These are phyloP conservation scores for Cystobasidiaceae sp. DNA, from an alignment of 1,284 basidiomycete species.

Conservation along the genomic window DNA sequence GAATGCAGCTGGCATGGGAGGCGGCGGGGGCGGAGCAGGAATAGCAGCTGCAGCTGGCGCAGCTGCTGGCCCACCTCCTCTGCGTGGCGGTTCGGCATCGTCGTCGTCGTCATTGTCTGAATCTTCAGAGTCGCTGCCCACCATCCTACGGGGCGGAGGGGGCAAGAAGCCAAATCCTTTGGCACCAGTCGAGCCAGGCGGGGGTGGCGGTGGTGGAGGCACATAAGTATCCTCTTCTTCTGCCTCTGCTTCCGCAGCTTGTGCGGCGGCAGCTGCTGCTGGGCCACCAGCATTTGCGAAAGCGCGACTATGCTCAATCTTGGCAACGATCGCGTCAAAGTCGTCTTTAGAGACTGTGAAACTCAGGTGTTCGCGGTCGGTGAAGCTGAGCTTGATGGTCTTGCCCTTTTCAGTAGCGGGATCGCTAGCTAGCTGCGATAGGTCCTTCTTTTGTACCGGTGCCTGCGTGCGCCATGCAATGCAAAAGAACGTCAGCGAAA, in stretches of 20 bases:
- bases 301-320: slow-evolving; percentile 56
- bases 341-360: slow-evolving; percentile 76
- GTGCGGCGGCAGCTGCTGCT: too few species aligned
- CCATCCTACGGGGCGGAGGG: slow-evolving; percentile 24
- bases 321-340: slow-evolving; percentile 71
- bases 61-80: slow-evolving; percentile 14
- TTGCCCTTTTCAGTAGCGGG: slow-evolving; percentile 71
- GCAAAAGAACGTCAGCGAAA: too few species aligned
- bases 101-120: slow-evolving; percentile 18
- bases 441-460: slow-evolving; percentile 81
- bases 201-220: slow-evolving; percentile 4
- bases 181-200: slow-evolving; percentile 27
- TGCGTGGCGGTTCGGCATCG: slow-evolving; percentile 2
- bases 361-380: slow-evolving; percentile 58
- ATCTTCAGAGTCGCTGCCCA: not conserved
- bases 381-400: slow-evolving; percentile 71
- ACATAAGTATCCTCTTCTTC: slow-evolving; percentile 25
- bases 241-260: slow-evolving; percentile 34
- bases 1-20: slow-evolving; percentile 33
- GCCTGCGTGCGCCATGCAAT: slow-evolving; percentile 60
- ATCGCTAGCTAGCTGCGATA: slow-evolving; percentile 54
- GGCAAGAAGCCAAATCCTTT: slow-evolving; percentile 16
- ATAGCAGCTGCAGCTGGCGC: slow-evolving; percentile 30
- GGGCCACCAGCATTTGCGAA: slow-evolving; percentile 38
- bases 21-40: slow-evolving; percentile 29